Evolutionary conservation across 441 rosid genomes (phyloP).

Genomic region (Codiaeum variegatum): DNA sequence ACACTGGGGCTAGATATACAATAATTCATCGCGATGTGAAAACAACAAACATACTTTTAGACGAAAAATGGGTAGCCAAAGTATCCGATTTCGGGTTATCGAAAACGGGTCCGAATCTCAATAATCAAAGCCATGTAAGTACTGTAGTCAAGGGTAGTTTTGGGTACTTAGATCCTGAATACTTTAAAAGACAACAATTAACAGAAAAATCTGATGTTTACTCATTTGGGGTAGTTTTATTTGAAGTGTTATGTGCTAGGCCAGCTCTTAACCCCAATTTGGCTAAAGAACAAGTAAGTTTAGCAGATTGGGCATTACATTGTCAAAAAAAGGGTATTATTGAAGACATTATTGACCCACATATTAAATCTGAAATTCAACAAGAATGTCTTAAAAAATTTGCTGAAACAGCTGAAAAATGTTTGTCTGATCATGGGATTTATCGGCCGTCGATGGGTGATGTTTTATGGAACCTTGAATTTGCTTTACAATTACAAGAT

Average conservation of each 20-base stretch:
- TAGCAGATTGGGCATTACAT: constrained; percentile 67
- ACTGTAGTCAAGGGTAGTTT: constrained; percentile 83
- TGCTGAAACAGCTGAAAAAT: constrained; percentile 66
- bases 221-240: constrained; percentile 77
- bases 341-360: constrained; percentile 53
- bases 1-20: constrained; percentile 75
- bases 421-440: constrained; percentile 66
- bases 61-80: constrained; percentile 73
- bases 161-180: constrained; percentile 77
- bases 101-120: constrained; percentile 61
- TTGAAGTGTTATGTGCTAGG: constrained; percentile 61
- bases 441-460: constrained; percentile 95
- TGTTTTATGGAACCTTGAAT: constrained; percentile 88
- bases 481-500: constrained; percentile 82
- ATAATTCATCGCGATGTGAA: constrained; percentile 80
- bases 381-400: constrained; percentile 62
- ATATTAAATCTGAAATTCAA: constrained; percentile 45
- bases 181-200: constrained; percentile 66
- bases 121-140: constrained; percentile 59
- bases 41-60: constrained; percentile 72
- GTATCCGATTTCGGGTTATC: constrained; percentile 82
- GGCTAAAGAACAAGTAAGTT: constrained; percentile 70
- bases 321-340: constrained; percentile 50
- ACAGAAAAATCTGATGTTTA: constrained; percentile 76
- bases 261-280: constrained; percentile 64